These are phyloP conservation scores for Helianthus tuberosus DNA, from an alignment of 129 eudicot genomes.

Conservation along the genomic window DNA sequence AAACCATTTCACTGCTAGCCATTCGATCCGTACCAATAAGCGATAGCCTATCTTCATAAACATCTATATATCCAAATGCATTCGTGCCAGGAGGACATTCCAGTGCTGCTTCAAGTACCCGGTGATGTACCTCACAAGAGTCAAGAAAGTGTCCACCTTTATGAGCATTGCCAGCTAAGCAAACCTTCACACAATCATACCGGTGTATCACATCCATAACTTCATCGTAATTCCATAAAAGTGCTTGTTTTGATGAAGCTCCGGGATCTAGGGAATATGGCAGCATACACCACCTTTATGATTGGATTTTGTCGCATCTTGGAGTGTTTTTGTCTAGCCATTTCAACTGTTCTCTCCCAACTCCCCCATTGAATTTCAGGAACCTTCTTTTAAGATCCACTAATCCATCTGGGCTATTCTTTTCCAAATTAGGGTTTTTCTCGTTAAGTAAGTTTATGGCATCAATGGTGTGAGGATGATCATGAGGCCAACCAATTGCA, in stretches of 20 bases:
- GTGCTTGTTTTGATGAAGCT: conserved; percentile 51
- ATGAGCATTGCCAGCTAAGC: no score
- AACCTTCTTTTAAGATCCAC: conserved; percentile 73
- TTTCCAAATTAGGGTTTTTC: no score
- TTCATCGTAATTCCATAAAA: no score
- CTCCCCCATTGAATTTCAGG: conserved; percentile 85
- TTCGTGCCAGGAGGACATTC: conserved; percentile 90
- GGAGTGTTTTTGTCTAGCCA: conserved; percentile 75
- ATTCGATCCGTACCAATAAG: conserved; percentile 75
- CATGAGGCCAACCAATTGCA: no score
- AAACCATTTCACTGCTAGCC: conserved; percentile 72
- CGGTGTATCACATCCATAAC: no score
- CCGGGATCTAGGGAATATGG: conserved; percentile 82
- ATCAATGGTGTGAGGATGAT: no score
- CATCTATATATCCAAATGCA: conserved; percentile 82
- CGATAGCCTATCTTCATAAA: conserved; percentile 66
- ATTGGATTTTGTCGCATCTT: conserved; percentile 59
- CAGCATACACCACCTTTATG: conserved; percentile 82
- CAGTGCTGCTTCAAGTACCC: conserved; percentile 93
- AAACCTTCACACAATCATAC: no score
- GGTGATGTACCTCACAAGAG: conserved; percentile 95
- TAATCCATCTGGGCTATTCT: no score
- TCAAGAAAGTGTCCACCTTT: no score
- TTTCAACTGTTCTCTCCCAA: conserved; percentile 77
- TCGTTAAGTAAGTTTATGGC: no score